Evolutionary conservation across 495 filamentous ascomycete species (phyloP).

Genomic region (Astrothelium subdiscretum): DNA sequence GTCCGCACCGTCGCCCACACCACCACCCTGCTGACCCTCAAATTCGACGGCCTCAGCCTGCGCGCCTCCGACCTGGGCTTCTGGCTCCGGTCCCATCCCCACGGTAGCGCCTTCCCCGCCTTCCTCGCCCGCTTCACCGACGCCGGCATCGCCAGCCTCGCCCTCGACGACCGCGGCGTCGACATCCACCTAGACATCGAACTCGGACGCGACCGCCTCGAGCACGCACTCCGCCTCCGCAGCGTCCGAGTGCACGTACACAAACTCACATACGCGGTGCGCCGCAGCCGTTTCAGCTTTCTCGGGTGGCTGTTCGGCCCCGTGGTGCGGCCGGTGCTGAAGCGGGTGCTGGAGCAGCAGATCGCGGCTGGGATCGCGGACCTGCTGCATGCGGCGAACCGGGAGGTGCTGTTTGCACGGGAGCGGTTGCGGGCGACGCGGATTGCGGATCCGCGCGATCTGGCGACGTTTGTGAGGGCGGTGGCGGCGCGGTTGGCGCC

Average conservation of each 20-base stretch:
- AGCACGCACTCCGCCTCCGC: conserved; percentile 69
- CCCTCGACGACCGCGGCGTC: conserved; percentile 72
- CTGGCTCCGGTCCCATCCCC: conserved; percentile 55
- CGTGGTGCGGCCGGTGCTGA: conserved; percentile 66
- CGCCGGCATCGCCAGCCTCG: conserved; percentile 74
- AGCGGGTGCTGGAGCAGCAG: conserved; percentile 65
- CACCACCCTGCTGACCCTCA: conserved; percentile 61
- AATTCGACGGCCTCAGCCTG: conserved; percentile 66
- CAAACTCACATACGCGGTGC: conserved; percentile 68
- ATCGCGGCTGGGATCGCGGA: conserved; percentile 61
- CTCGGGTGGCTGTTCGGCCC: conserved; percentile 78
- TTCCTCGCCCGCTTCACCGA: conserved; percentile 63
- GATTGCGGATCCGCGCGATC: conserved; percentile 67
- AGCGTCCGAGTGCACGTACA: conserved; percentile 70
- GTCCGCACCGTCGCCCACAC: conserved; percentile 52
- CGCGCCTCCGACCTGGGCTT: conserved; percentile 80
- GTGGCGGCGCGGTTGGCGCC: conserved; percentile 63
- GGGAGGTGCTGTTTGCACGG: conserved; percentile 74
- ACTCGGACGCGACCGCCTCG: conserved; percentile 57
- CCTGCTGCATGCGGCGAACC: conserved; percentile 58
- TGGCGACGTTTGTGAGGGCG: conserved; percentile 70
- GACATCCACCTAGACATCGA: conserved; percentile 79
- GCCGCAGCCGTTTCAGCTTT: conserved; percentile 61
- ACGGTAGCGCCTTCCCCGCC: conserved; percentile 54
- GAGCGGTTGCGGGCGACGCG: conserved; percentile 77